A percentile compares a stretch with the other conserved stretches of the same genome.
Evolutionary conservation across 208 protist genomes (phyloP).

Genomic region (Angomonas desouzai): DNA sequence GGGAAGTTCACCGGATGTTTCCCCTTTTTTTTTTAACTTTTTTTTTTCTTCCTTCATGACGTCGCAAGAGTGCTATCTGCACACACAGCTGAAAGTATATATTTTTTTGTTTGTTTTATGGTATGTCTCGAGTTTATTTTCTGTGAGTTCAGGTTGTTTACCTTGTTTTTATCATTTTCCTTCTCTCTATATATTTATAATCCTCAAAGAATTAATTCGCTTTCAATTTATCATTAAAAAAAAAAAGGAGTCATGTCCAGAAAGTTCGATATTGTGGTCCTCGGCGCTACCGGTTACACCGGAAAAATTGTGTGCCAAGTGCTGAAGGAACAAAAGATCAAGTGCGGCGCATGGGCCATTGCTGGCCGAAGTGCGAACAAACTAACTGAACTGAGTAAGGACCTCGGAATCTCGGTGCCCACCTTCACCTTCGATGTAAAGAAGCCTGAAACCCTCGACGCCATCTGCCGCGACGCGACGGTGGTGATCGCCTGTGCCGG

Average conservation of each 20-base stretch:
- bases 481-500: constrained; percentile 76
- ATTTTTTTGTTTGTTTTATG: too few relatives aligned
- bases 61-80: too few relatives aligned
- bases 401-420: constrained; percentile 35
- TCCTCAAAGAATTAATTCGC: too few relatives aligned
- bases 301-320: constrained; percentile 70
- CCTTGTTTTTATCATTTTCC: too few relatives aligned
- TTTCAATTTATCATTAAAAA: too few relatives aligned
- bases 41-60: too few relatives aligned
- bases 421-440: constrained; percentile 44
- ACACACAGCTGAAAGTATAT: too few relatives aligned
- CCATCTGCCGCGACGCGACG: constrained; percentile 31
- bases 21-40: too few relatives aligned
- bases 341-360: constrained; percentile 56
- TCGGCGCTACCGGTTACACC: constrained; percentile 87
- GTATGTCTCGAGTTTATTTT: too few relatives aligned
- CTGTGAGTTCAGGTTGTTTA: too few relatives aligned
- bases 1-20: not conserved
- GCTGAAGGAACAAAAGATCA: constrained; percentile 28
- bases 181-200: too few relatives aligned
- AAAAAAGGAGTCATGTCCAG: not conserved
- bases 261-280: constrained; percentile 60
- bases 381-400: constrained; percentile 43
- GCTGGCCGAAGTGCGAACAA: constrained; percentile 69
- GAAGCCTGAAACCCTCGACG: constrained; percentile 50